Base-by-base conservation (phyloP, 2,329 filamentous ascomycete species). In the Metarhizium brunneum region DNA sequence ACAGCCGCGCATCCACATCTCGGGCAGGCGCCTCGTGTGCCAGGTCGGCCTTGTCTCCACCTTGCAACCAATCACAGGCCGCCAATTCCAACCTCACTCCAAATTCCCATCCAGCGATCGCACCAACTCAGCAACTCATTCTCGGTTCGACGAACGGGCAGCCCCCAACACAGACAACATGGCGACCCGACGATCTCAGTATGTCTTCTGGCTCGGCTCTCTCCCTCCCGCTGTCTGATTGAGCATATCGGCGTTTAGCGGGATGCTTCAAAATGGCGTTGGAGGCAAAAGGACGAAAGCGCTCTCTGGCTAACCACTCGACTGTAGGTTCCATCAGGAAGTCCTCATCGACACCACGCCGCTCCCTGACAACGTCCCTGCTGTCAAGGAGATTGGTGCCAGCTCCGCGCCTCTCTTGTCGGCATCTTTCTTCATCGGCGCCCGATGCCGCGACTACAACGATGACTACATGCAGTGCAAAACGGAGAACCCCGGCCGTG, bases 391-490 rank as follows among this genome's bases (percentile, higher is more conserved):
- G 77, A 84, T 99, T 63, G 94, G 94, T 68, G 84, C 90, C 68
- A 95, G 87, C 68, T 97, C 92, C 56, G 94, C 92, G 43, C 94
- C 94, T 55, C 82, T 99, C 48, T 79, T 95, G 58, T 95, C 90
- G 62, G 94, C 94, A 36, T 85, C 90, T 53, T 99, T 89, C 82
- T 99, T 97, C 74, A 99, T 99, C 70, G 94, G 94, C 61, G 92
- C 91, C 63, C 87, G 92, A 69, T 99, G 94, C 85, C 87, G 83
- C 71, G 80, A 88, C 59, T 99, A 92, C 81, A 97, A 97, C 75
- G 94, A 99, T 79, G 94, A 99, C 76, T 99, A 88, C 77, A 99
- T 99, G 92, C 89, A 95, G 79, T 99, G 94, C 87, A 99, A 99
- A 86, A 89, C 84, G 64, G 91, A 96, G 76, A 86, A 90, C 66